Conservation (phyloP, 495 filamentous ascomycete genomes). For the Penicillium daleae region DNA sequence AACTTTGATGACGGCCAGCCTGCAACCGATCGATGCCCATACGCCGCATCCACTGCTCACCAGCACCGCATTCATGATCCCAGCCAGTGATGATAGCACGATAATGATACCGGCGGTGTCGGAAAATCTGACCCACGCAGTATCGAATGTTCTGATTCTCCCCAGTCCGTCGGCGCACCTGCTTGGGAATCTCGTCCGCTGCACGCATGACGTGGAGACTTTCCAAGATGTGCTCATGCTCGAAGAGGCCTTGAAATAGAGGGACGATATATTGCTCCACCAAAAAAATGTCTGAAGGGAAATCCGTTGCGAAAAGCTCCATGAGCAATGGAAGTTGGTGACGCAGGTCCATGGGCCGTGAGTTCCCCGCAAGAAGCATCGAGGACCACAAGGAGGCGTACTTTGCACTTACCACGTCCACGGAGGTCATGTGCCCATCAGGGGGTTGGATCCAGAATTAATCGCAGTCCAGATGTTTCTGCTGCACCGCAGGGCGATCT, state of each 20-base stretch:
- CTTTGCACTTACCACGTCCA: constrained; percentile 66
- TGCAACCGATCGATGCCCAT: constrained; percentile 66
- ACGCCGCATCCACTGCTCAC: constrained; percentile 58
- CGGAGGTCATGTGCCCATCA: constrained; percentile 28
- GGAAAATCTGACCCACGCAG: constrained; percentile 82
- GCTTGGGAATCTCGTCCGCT: constrained; percentile 63
- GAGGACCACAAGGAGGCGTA: constrained; percentile 83
- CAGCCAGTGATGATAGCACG: constrained; percentile 84
- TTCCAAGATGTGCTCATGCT: constrained; percentile 51
- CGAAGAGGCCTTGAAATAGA: constrained; percentile 48
- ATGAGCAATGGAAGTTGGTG: constrained; percentile 69
- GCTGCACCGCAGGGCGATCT: constrained; percentile 75
- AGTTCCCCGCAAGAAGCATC: constrained; percentile 59
- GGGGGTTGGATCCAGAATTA: constrained; percentile 41
- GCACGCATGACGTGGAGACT: constrained; percentile 61
- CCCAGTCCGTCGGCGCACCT: constrained; percentile 48
- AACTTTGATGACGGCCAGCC: constrained; percentile 71
- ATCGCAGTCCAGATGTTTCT: constrained; percentile 77
- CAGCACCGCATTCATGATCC: constrained; percentile 63
- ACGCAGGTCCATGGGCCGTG: constrained; percentile 55
- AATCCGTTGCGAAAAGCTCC: constrained; percentile 65
- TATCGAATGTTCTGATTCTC: constrained; percentile 58
- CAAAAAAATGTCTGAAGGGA: constrained; percentile 64
- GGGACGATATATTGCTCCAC: constrained; percentile 68
- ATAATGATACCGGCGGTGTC: constrained; percentile 80